Percentiles rank a stretch among this genome's conserved stretches.
Conservation (phyloP, 2,329 filamentous ascomycete genomes). For the Fusarium fracticaudum region DNA sequence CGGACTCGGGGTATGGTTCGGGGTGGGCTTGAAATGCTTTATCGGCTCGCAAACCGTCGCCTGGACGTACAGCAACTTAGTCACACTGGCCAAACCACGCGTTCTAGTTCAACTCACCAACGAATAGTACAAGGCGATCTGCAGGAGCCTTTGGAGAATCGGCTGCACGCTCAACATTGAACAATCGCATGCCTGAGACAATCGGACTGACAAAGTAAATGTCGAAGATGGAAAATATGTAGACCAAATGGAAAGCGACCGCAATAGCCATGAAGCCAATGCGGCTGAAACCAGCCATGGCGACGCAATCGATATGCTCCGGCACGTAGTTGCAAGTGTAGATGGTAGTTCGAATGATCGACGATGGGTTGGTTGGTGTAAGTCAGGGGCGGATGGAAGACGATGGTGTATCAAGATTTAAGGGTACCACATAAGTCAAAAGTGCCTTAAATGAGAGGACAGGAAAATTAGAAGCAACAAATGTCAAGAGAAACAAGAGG, state of each 20-base stretch:
- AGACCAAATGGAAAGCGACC: conserved; percentile 90
- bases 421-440: background rate
- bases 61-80: conserved; percentile 51
- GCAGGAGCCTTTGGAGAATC: conserved; percentile 75
- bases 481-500: background rate
- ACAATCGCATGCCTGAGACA: conserved; percentile 92
- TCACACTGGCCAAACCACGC: background rate
- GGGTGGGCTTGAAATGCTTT: conserved; percentile 96
- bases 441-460: conserved; percentile 17
- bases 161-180: conserved; percentile 70
- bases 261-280: conserved; percentile 88
- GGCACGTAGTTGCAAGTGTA: background rate
- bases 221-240: conserved; percentile 96
- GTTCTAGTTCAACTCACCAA: conserved; percentile 68
- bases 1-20: conserved; percentile 78
- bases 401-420: conserved; percentile 1
- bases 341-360: background rate
- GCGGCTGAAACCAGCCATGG: conserved; percentile 69
- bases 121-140: conserved; percentile 89
- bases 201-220: conserved; percentile 99
- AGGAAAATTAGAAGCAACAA: background rate
- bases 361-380: conserved; percentile 20
- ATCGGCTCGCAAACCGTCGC: conserved; percentile 94
- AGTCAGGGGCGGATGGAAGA: conserved; percentile 29
- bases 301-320: conserved; percentile 7